Evolutionary conservation across 495 filamentous ascomycete genomes (phyloP).

Genomic region (Daldinia vernicosa): DNA sequence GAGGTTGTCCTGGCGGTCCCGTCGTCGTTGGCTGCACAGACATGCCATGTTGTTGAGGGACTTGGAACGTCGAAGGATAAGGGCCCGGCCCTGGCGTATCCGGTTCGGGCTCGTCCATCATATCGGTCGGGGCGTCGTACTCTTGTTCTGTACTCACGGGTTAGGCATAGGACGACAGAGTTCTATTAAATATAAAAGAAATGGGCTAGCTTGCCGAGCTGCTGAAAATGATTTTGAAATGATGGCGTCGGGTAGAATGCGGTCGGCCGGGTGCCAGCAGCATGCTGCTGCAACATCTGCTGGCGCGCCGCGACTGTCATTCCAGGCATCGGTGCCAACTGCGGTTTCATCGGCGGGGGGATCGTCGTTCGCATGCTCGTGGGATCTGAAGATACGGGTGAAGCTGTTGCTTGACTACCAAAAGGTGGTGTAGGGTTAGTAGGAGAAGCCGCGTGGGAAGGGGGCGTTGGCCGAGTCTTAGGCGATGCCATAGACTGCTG

Average conservation of each 20-base stretch:
- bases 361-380: slow-evolving; percentile 53
- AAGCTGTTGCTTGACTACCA: slow-evolving; percentile 73
- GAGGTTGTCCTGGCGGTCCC: slow-evolving; percentile 50
- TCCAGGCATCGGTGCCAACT: slow-evolving; percentile 55
- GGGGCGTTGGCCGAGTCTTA: slow-evolving; percentile 79
- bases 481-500: slow-evolving; percentile 59
- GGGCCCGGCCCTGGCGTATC: slow-evolving; percentile 75
- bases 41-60: slow-evolving; percentile 47
- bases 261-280: slow-evolving; percentile 50
- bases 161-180: slow-evolving; percentile 85
- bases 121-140: slow-evolving; percentile 95
- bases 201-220: slow-evolving; percentile 91
- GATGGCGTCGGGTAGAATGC: slow-evolving; percentile 78
- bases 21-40: slow-evolving; percentile 54
- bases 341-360: slow-evolving; percentile 52
- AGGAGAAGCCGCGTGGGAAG: slow-evolving; percentile 84
- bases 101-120: slow-evolving; percentile 83
- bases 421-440: slow-evolving; percentile 76
- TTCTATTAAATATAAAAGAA: slow-evolving; percentile 67
- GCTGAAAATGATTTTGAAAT: slow-evolving; percentile 94
- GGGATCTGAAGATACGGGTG: slow-evolving; percentile 69
- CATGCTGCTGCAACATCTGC: slow-evolving; percentile 48
- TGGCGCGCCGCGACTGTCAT: slow-evolving; percentile 52
- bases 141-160: slow-evolving; percentile 92
- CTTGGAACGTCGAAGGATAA: slow-evolving; percentile 60